Evolutionary conservation across 768 basidiomycete species (phyloP).

Genomic region (Strobilomyces confusus): DNA sequence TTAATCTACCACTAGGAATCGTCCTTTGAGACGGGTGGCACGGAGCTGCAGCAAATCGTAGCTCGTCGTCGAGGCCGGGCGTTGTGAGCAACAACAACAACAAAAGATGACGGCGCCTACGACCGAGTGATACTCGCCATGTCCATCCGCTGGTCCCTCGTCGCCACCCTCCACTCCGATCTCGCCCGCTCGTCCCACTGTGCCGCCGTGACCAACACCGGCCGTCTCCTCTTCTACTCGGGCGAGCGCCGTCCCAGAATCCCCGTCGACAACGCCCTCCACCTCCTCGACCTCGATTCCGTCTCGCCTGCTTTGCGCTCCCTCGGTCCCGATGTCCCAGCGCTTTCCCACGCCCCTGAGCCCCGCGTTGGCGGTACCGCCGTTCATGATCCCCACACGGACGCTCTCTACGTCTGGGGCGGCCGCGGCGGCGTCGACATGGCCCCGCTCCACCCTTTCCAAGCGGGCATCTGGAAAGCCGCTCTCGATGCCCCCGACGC

Average conservation of each 20-base stretch:
- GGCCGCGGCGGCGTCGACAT: slow-evolving; percentile 41
- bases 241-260: slow-evolving; percentile 42
- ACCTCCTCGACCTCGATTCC: slow-evolving; percentile 21
- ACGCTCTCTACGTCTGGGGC: slow-evolving; percentile 40
- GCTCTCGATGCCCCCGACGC: slow-evolving; percentile 5
- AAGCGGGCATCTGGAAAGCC: slow-evolving; percentile 31
- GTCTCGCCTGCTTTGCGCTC: slow-evolving; percentile 12
- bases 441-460: slow-evolving; percentile 30
- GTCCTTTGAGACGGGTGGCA: too few relatives aligned
- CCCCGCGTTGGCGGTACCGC: slow-evolving; percentile 25
- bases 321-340: slow-evolving; percentile 10
- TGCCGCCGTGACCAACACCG: slow-evolving; percentile 26
- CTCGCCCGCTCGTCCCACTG: slow-evolving; percentile 42
- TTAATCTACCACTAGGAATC: too few relatives aligned
- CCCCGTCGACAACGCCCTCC: slow-evolving; percentile 37
- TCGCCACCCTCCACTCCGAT: slow-evolving; percentile 15
- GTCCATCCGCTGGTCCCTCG: slow-evolving; percentile 28
- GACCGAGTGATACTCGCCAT: not conserved
- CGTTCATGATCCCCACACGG: slow-evolving; percentile 14
- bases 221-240: slow-evolving; percentile 36
- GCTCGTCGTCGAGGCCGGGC: too few relatives aligned
- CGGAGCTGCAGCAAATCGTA: too few relatives aligned
- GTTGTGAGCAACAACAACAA: too few relatives aligned
- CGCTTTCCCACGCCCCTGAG: slow-evolving; percentile 5
- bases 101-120: too few relatives aligned